phyloP scores from a whole-genome alignment of 73 alveolate genomes.

The Durusdinium trenchii region DNA sequence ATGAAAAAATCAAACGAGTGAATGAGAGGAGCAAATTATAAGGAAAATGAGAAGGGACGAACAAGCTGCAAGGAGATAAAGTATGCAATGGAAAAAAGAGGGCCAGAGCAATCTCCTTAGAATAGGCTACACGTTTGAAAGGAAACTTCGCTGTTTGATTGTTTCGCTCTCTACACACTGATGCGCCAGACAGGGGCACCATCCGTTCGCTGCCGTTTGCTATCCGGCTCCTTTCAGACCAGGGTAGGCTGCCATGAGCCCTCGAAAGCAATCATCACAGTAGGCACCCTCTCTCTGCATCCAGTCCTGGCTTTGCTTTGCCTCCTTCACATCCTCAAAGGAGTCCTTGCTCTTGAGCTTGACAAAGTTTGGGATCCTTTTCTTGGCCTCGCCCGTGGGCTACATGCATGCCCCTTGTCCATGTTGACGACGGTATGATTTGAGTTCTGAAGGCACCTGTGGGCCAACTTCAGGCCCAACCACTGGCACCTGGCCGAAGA shows the following conservation, averaged over 20 bases:
- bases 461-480: slow-evolving; percentile 85
- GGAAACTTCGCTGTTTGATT: no score
- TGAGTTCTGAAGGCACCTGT: background rate
- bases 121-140: no score
- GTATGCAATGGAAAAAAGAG: no score
- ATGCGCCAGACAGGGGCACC: slow-evolving; percentile 52
- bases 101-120: no score
- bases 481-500: slow-evolving; percentile 34
- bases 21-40: no score
- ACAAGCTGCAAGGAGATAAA: no score
- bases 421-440: background rate
- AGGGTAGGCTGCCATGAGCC: background rate
- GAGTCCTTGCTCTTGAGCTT: slow-evolving; percentile 78
- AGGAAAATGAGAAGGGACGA: no score
- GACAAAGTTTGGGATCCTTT: slow-evolving; percentile 68
- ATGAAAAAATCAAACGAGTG: no score
- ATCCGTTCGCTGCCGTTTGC: slow-evolving; percentile 71
- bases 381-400: slow-evolving; percentile 49
- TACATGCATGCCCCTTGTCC: background rate
- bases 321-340: slow-evolving; percentile 55
- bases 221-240: slow-evolving; percentile 44
- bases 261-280: background rate
- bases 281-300: background rate
- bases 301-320: background rate
- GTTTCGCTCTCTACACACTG: no score